phyloP scores from a whole-genome alignment of 768 basidiomycete species.

The Phlebiopsis gigantea region DNA sequence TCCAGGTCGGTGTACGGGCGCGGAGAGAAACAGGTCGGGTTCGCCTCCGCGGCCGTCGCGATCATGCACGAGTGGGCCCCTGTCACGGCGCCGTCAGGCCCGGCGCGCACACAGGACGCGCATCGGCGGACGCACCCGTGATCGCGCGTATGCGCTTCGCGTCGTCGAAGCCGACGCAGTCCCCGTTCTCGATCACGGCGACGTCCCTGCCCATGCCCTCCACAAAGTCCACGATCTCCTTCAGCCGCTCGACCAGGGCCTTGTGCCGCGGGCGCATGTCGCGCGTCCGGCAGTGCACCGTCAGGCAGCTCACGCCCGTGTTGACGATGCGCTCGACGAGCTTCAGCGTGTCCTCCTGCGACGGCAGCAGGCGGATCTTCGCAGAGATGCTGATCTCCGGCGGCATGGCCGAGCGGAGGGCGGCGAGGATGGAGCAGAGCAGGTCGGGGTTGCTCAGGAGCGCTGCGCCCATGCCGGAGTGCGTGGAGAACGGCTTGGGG shows the following conservation, averaged over 20 bases:
- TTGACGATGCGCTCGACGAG: constrained; percentile 85
- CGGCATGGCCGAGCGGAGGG: constrained; percentile 84
- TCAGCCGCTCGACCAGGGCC: constrained; percentile 73
- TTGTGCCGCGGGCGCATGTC: constrained; percentile 82
- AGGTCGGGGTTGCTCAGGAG: constrained; percentile 88
- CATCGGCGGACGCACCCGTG: constrained; percentile 51
- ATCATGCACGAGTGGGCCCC: constrained; percentile 94
- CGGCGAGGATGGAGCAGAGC: constrained; percentile 81
- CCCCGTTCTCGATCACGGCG: constrained; percentile 93
- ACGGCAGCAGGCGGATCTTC: constrained; percentile 53
- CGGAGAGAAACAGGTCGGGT: constrained; percentile 81
- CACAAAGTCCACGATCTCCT: constrained; percentile 85
- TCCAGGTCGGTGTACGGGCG: constrained; percentile 67
- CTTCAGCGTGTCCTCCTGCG: constrained; percentile 42
- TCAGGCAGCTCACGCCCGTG: constrained; percentile 85
- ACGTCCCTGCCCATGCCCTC: constrained; percentile 66
- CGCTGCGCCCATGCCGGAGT: constrained; percentile 95
- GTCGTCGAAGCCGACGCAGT: constrained; percentile 77
- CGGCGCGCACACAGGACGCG: not conserved
- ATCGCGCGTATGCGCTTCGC: constrained; percentile 65
- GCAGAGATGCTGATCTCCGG: constrained; percentile 39
- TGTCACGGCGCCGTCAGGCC: constrained; percentile 20
- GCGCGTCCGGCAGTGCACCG: constrained; percentile 92
- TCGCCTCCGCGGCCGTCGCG: constrained; percentile 89
- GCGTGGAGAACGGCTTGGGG: constrained; percentile 93